Evolutionary conservation across 2,329 filamentous ascomycete genomes (phyloP), one percentile per base, ranked within the genome.

Genomic region (Phaeomoniella chlamydospora): DNA sequence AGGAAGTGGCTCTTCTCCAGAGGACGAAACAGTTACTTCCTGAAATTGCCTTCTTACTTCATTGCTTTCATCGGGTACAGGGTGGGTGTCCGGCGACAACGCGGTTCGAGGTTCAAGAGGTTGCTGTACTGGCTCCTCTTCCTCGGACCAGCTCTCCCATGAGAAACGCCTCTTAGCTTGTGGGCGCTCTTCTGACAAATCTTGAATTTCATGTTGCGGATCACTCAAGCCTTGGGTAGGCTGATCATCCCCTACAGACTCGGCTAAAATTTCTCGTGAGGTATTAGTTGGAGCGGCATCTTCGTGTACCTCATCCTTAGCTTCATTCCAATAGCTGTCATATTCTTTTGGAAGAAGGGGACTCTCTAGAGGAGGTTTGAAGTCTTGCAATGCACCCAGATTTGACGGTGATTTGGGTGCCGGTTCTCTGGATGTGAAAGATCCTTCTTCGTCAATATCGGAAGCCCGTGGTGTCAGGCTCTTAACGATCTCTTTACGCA

Each of bases 401-500:
- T 52, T 44, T 10, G 48, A 49, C n/a, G 53, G 46, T 2, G 47
- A 48, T 36, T 51, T 51, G 33, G 56, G 53, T 18, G 41, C 34
- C 18, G 36, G 41, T 9, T 39, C 36, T n/a, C n/a, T n/a, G n/a
- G n/a, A n/a, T n/a, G n/a, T n/a, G 22, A 26, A 9, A 9, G 22
- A 6, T 15, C 34, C 33, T n/a, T 39, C 14, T 15, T 34, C 33
- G 10, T 39, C 33, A 13, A 40, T 36, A 19, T 26, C 40, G 9
- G 44, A 47, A 14, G 42, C 41, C 18, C 39, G 43, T 5, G 59
- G 56, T 30, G 57, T 65, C 34, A 65, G 45, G 3, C 61, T 63
- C 32, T 55, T 57, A n/a, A 65, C 62, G n/a, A 66, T 66, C 39
- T 65, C 62, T 38, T 59, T 55, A 31, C 60, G 50, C 30, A 66